Base-by-base conservation (phyloP, 2,329 filamentous ascomycete species). In the Epichloe gansuensis region DNA sequence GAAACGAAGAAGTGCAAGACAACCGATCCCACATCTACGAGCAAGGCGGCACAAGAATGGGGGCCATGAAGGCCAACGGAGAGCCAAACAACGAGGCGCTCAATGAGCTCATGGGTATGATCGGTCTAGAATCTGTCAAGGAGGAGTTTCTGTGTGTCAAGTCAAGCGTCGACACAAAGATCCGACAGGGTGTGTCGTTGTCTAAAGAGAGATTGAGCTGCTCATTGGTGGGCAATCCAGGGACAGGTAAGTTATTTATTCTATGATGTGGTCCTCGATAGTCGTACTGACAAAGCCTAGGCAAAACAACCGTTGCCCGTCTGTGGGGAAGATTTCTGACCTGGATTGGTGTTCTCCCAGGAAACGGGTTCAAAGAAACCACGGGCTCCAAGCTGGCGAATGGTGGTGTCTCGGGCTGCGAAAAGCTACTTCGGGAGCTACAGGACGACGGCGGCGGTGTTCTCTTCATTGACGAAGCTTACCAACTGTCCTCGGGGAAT, bases 381-480 rank as follows among this genome's bases (percentile, higher is more conserved):
- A 84, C 85, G 0, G 87, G 86, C 0, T 80, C 86, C 0, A 72
- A 74, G 15, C 72, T 91, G 0, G 80, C 85, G 0, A 79, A 78
- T 46, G 72, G 75, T 0, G 86, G 85, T 0, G 76, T 88, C 0
- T 52, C 68, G 0, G 79, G 74, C 0, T 80, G 75, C 56, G 74
- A 85, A 59, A 73, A 74, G 12, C 65, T 82, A 0, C 21, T 72
- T 0, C 64, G 71, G 0, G 48, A 60, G 0, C 72, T 91, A 39
- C 61, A 80, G 4, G 70, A 81, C 31, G 57, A 66, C 0, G 81
- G 78, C 0, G 86, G 86, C 0, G 87, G 87, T 0, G 82, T 82
- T 0, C 60, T 88, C 1, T 91, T 91, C 61, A 83, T 91, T 23
- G 87, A 91, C 55, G 86, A 91, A 63, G 85, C 86, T 0, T 90